Evolutionary conservation across 164 flowering plant genomes (phyloP).

Genomic region (Taxillus chinensis): DNA sequence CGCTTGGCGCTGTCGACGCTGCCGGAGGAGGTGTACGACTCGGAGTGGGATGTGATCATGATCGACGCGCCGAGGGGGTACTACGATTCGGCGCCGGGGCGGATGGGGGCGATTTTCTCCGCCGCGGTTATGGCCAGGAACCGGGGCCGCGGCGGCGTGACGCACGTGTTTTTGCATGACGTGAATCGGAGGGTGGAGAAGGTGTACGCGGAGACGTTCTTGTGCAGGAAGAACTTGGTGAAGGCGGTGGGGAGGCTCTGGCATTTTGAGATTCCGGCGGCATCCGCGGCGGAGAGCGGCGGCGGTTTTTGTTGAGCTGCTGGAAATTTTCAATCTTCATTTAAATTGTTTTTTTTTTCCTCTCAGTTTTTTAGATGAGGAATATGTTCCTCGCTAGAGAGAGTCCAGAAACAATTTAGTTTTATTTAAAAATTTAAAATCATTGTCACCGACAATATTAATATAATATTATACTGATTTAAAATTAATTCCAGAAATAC

Average conservation of each 20-base stretch:
- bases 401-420: too few species aligned
- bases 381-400: too few species aligned
- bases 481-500: too few species aligned
- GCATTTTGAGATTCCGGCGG: slow-evolving; percentile 1
- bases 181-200: slow-evolving; percentile 5
- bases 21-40: slow-evolving; percentile 2
- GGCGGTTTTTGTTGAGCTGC: neutral
- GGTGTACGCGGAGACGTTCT: neutral
- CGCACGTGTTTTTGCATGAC: slow-evolving; percentile 5
- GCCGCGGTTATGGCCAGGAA: slow-evolving; percentile 4
- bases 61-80: slow-evolving; percentile 6
- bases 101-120: slow-evolving; percentile 4
- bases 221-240: neutral
- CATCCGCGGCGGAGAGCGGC: neutral
- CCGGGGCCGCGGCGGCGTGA: neutral
- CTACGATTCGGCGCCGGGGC: slow-evolving; percentile 1
- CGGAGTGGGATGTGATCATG: slow-evolving; percentile 4
- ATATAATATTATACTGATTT: too few species aligned
- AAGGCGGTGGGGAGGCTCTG: slow-evolving; percentile 1
- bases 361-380: too few species aligned
- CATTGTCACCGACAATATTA: too few species aligned
- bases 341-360: too few species aligned
- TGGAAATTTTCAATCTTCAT: too few species aligned
- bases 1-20: neutral
- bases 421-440: too few species aligned